A percentile compares a stretch with the other conserved stretches of the same genome.
Evolutionary conservation across 1,284 basidiomycete species (phyloP).

Genomic region (Agaricales sp.): DNA sequence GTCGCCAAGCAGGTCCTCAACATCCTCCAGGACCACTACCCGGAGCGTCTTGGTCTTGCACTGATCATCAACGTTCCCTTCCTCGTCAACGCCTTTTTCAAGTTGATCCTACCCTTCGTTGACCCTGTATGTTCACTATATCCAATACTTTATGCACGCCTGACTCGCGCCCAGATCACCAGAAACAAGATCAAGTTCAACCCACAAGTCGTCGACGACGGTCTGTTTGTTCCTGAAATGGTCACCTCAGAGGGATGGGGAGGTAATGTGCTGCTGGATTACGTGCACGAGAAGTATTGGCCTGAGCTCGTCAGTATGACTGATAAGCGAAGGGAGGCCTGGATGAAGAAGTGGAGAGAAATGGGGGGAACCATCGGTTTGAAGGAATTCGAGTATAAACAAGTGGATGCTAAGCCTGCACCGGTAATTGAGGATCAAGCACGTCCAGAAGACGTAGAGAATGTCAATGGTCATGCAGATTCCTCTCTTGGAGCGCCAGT

Average conservation of each 20-base stretch:
- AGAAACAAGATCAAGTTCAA: slow-evolving; percentile 66
- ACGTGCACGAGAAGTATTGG: slow-evolving; percentile 71
- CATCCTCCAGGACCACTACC: slow-evolving; percentile 85
- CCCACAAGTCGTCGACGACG: slow-evolving; percentile 47
- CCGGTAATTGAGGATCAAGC: too few relatives aligned
- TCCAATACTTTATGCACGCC: background rate
- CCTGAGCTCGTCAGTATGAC: slow-evolving; percentile 47
- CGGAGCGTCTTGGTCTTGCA: slow-evolving; percentile 84
- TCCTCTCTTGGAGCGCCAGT: too few relatives aligned
- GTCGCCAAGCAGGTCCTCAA: slow-evolving; percentile 56
- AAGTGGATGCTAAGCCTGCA: slow-evolving; percentile 7
- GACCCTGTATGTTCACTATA: slow-evolving; percentile 44
- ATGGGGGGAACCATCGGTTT: slow-evolving; percentile 57
- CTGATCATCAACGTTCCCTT: slow-evolving; percentile 81
- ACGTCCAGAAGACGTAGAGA: too few relatives aligned
- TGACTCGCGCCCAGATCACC: slow-evolving; percentile 28
- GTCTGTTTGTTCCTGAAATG: slow-evolving; percentile 45
- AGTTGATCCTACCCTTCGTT: slow-evolving; percentile 72
- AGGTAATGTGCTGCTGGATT: slow-evolving; percentile 52
- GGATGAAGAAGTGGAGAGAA: slow-evolving; percentile 51
- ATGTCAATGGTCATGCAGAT: too few relatives aligned
- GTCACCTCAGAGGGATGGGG: slow-evolving; percentile 53
- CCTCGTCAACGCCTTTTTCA: slow-evolving; percentile 74
- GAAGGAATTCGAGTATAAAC: slow-evolving; percentile 65
- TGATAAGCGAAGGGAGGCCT: slow-evolving; percentile 35